These are phyloP conservation scores for Crithidia sp. DNA, from an alignment of 208 protist species.

Conservation along the genomic window DNA sequence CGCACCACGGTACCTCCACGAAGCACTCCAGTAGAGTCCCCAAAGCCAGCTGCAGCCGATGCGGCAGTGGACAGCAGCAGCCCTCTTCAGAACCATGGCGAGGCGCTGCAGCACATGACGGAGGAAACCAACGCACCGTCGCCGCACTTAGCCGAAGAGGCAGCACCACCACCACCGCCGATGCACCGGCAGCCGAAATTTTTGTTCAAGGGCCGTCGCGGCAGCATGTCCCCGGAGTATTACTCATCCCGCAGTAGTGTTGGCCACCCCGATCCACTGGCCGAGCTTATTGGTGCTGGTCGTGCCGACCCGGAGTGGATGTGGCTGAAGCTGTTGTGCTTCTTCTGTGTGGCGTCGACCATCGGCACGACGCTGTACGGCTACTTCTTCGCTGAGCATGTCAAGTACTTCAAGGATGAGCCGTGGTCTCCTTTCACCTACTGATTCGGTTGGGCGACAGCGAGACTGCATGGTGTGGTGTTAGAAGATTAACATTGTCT, in stretches of 20 bases:
- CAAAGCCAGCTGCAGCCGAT: not conserved
- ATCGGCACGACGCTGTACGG: constrained; percentile 73
- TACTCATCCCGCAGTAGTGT: constrained; percentile 52
- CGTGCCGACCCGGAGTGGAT: constrained; percentile 82
- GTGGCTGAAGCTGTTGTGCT: constrained; percentile 85
- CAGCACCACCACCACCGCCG: not conserved
- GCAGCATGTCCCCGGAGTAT: constrained; percentile 50
- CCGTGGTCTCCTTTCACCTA: constrained; percentile 75
- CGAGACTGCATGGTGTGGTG: no score
- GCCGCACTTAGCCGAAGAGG: not conserved
- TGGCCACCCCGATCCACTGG: constrained; percentile 71
- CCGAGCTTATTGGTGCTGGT: constrained; percentile 48
- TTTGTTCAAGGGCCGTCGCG: constrained; percentile 55
- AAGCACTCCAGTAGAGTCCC: not conserved
- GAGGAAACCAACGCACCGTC: constrained; percentile 4
- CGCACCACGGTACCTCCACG: not conserved
- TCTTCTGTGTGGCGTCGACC: constrained; percentile 74
- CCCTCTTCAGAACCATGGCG: not conserved
- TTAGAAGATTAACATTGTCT: no score
- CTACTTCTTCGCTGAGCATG: constrained; percentile 75
- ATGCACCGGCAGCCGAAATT: constrained; percentile 30
- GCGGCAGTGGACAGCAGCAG: not conserved
- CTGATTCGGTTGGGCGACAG: not conserved
- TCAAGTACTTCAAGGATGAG: constrained; percentile 89
- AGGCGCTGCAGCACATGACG: constrained; percentile 8